Conservation (phyloP, 2,329 filamentous ascomycete species). For the Aspergillus melleus region DNA sequence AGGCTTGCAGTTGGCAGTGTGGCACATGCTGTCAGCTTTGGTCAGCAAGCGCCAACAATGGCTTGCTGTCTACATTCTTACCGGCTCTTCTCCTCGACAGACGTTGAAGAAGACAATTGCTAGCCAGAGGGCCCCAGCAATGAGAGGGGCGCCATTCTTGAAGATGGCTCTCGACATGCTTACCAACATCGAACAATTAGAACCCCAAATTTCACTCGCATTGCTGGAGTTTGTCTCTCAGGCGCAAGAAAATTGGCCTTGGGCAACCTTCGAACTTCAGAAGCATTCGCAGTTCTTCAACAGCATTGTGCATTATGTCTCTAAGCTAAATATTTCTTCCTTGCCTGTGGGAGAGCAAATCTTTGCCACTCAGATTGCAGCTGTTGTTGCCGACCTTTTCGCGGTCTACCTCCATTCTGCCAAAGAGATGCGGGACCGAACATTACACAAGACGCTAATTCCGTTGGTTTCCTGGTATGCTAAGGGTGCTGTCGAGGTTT, state of each 20-base stretch:
- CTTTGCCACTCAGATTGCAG: conserved; percentile 69
- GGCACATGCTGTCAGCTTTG: conserved; percentile 83
- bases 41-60: conserved; percentile 91
- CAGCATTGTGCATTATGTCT: conserved; percentile 69
- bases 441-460: conserved; percentile 69
- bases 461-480: conserved; percentile 77
- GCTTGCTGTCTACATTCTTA: conserved; percentile 91
- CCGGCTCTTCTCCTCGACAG: conserved; percentile 79
- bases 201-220: conserved; percentile 66
- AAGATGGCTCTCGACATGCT: conserved; percentile 71
- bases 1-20: conserved; percentile 67
- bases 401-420: conserved; percentile 88
- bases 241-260: conserved; percentile 93
- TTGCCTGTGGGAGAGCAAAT: conserved; percentile 49
- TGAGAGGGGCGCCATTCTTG: conserved; percentile 67
- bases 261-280: conserved; percentile 80
- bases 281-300: conserved; percentile 73
- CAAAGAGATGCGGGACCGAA: conserved; percentile 70
- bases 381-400: conserved; percentile 81
- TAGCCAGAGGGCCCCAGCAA: conserved; percentile 49
- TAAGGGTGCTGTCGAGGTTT: conserved; percentile 74
- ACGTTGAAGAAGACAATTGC: conserved; percentile 58
- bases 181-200: conserved; percentile 62
- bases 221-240: conserved; percentile 84
- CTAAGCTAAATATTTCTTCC: conserved; percentile 57